phyloP scores from a whole-genome alignment of 2,329 filamentous ascomycete species.

The Aquanectria penicillioides region DNA sequence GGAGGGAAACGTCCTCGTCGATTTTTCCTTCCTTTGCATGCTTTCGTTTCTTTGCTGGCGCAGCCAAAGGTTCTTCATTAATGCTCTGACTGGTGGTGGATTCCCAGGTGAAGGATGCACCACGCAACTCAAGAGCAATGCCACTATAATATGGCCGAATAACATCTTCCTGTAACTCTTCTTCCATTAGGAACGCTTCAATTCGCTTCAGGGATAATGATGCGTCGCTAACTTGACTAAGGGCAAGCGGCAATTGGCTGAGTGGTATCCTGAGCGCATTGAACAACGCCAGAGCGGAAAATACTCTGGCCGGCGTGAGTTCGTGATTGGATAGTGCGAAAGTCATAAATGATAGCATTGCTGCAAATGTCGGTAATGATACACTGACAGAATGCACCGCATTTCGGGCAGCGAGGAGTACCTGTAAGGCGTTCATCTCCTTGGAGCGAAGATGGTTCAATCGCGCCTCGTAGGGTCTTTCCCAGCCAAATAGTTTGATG shows the following conservation, averaged over 20 bases:
- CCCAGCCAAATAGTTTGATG: constrained; percentile 97
- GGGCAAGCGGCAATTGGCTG: constrained; percentile 86
- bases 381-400: constrained; percentile 84
- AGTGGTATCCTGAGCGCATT: constrained; percentile 90
- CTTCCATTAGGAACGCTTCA: constrained; percentile 85
- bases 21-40: constrained; percentile 60
- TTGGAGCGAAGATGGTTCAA: constrained; percentile 76
- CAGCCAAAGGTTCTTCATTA: constrained; percentile 36
- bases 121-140: constrained; percentile 75
- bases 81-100: constrained; percentile 63
- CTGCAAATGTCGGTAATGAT: constrained; percentile 90
- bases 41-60: too few species aligned
- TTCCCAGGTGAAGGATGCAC: constrained; percentile 91
- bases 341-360: constrained; percentile 94
- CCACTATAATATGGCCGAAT: constrained; percentile 64
- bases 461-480: constrained; percentile 82
- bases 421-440: constrained; percentile 84
- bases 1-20: constrained; percentile 39
- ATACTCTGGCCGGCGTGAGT: constrained; percentile 80
- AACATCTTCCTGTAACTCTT: constrained; percentile 82
- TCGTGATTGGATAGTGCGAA: constrained; percentile 72
- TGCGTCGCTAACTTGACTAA: constrained; percentile 90
- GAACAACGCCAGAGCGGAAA: constrained; percentile 93
- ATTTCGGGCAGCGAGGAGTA: constrained; percentile 83
- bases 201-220: constrained; percentile 86